phyloP scores from a whole-genome alignment of 129 eudicot genomes.

The Flaveria ramosissima region DNA sequence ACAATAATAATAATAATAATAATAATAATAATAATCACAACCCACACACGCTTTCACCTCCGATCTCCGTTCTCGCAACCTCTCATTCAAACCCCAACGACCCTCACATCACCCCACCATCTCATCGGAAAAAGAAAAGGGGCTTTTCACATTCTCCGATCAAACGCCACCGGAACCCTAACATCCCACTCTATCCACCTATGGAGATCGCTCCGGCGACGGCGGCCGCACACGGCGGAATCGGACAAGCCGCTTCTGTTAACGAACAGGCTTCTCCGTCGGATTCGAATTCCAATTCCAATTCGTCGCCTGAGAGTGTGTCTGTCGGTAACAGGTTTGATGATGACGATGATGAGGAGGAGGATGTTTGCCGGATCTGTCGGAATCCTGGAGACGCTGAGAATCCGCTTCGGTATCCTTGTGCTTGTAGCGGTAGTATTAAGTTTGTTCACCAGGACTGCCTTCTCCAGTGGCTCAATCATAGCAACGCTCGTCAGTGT shows the following conservation, averaged over 20 bases:
- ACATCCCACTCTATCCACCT: not conserved
- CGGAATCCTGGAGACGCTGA: conserved; percentile 83
- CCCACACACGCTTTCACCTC: conserved; percentile 23
- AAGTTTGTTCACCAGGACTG: conserved; percentile 97
- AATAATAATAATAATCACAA: not conserved
- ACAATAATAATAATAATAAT: no score
- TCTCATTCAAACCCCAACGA: conserved; percentile 28
- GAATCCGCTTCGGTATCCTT: conserved; percentile 90
- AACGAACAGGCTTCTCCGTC: not conserved
- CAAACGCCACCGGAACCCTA: conserved; percentile 1
- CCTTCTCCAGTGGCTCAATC: conserved; percentile 98
- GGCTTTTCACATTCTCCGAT: conserved; percentile 6
- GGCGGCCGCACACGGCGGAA: conserved; percentile 1
- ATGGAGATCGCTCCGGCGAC: conserved; percentile 34
- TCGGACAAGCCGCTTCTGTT: not conserved
- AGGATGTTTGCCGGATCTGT: conserved; percentile 92
- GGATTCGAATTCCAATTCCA: conserved; percentile 1
- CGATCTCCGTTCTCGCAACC: conserved; percentile 24
- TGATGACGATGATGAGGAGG: conserved; percentile 81
- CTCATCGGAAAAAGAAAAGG: conserved; percentile 23
- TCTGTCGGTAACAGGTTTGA: conserved; percentile 29
- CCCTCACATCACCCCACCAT: conserved; percentile 12
- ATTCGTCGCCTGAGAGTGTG: conserved; percentile 15
- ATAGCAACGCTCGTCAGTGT: conserved; percentile 95
- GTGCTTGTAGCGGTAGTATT: conserved; percentile 97